Base-by-base conservation (phyloP, 2,329 filamentous ascomycete species). In the Phaeosphaeriaceae sp. region DNA sequence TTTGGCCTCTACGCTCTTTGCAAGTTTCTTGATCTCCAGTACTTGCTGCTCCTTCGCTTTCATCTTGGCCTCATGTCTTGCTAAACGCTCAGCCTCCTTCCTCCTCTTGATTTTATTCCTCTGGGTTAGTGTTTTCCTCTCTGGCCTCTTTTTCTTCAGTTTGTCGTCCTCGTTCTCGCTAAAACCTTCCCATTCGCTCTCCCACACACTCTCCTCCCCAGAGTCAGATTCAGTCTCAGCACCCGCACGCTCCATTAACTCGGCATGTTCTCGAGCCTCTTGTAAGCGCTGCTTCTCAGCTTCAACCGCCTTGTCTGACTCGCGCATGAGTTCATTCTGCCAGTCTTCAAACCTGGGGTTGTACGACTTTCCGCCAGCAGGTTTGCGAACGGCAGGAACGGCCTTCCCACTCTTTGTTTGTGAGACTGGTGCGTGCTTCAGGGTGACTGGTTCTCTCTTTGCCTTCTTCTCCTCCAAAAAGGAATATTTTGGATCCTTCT, bases 131-230 rank as follows among this genome's bases (percentile, higher is more conserved):
- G 91, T 95, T 79, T 97, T 97, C 65, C 93, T 83, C 74, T 90
- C 83, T 2, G 90, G 88, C 51, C 87, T 81, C 77, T 96, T 96
- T 53, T 83, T 83, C 65, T 84, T 86, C 44, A 86, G 75, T 67
- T 83, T 78, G 54, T 90, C 87, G 13, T 71, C 70, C 18, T 76
- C 75, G 12, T 64, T 64, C 20, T 73, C 76, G 51, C 76, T 79
- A 51, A 80, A 77, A 8, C 82, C 84, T 47, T 90, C 83, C 70
- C 83, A 83, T 60, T 86, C 92, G 69, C 90, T 96, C 76, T 96
- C 93, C 91, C 92, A 97, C 12, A 90, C 92, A 38, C 89, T 94
- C 68, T 96, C 92, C 63, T 95, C 91, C 62, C 94, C 91, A 85
- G 84, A 54, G 65, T 90, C 86, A 0, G 86, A 87, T 2, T 88